Conservation (phyloP, 2,329 filamentous ascomycete genomes). For the Claviceps quebecensis region DNA sequence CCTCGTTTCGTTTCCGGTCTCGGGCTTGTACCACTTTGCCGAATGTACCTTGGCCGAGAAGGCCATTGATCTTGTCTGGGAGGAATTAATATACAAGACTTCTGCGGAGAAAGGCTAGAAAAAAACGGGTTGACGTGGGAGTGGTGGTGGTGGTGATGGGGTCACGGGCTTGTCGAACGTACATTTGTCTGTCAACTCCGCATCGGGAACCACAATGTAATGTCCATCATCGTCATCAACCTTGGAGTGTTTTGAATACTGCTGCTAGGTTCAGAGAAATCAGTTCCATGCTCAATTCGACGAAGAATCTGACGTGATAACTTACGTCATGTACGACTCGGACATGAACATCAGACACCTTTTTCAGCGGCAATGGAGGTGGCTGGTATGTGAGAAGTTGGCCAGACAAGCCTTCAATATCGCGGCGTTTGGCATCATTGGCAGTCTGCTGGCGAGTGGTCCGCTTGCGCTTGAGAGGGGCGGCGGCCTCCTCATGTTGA, state of each 20-base stretch:
- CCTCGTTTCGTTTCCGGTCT: constrained; percentile 62
- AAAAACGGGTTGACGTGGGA: not conserved
- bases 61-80: constrained; percentile 71
- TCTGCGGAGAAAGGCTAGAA: not conserved
- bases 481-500: constrained; percentile 49
- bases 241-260: constrained; percentile 47
- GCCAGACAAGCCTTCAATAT: constrained; percentile 56
- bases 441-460: constrained; percentile 61
- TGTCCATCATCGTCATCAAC: constrained; percentile 95
- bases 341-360: constrained; percentile 65
- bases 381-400: constrained; percentile 70
- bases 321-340: constrained; percentile 50
- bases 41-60: constrained; percentile 93
- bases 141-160: not conserved
- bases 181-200: constrained; percentile 81
- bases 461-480: constrained; percentile 84
- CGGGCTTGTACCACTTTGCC: constrained; percentile 93
- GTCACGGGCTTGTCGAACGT: constrained; percentile 25
- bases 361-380: constrained; percentile 76
- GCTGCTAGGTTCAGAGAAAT: constrained; percentile 11
- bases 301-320: constrained; percentile 8
- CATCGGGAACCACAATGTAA: constrained; percentile 83
- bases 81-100: not conserved
- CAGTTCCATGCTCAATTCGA: not conserved
- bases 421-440: constrained; percentile 67